Evolutionary conservation across 2,329 filamentous ascomycete genomes (phyloP), one percentile per base, ranked within the genome.

Genomic region (Beauveria medogensis): DNA sequence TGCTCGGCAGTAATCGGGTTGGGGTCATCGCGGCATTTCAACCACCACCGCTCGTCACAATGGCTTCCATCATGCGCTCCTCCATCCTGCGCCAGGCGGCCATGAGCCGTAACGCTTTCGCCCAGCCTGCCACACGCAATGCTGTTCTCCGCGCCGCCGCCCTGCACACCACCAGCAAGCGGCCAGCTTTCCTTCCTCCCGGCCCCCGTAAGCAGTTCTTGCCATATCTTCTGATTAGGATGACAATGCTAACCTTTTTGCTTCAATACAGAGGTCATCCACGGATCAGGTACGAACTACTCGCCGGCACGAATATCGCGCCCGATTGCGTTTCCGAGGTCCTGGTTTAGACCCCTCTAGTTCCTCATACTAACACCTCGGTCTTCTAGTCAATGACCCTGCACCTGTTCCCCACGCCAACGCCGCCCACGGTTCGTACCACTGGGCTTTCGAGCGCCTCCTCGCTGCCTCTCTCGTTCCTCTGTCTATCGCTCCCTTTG

Each of bases 391-490:
- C 72, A 99, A 99, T 78, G 92, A 97, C 71, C 85, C 94, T 60
- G 89, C 84, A 37, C 85, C 84, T 44, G 76, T 96, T 26, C 92
- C 92, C 51, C 73, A 83, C 24, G 77, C 90, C 58, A 85, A 83
- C 68, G 86, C 93, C 47, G 80, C 86, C 60, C 91, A 99, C 78
- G 94, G 94, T 69, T 95, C 90, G 76, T 99, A 97, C 81, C 94
- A 99, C 84, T 99, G 94, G 94, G 90, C 89, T 63, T 96, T 96
- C 71, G 94, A 99, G 82, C 92, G 91, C 72, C 74, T 91, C 61
- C 79, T 97, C 68, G 88, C 91, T 61, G 88, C 85, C 61, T 89
- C 86, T 60, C 85, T 99, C 64, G 80, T 99, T 64, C 95, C 94
- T 55, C 81, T 99, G 66, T 91, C 89, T 65, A 81, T 97, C 67